Conservation (phyloP, 1,284 basidiomycete species). For the Rhodotorula glutinis region DNA sequence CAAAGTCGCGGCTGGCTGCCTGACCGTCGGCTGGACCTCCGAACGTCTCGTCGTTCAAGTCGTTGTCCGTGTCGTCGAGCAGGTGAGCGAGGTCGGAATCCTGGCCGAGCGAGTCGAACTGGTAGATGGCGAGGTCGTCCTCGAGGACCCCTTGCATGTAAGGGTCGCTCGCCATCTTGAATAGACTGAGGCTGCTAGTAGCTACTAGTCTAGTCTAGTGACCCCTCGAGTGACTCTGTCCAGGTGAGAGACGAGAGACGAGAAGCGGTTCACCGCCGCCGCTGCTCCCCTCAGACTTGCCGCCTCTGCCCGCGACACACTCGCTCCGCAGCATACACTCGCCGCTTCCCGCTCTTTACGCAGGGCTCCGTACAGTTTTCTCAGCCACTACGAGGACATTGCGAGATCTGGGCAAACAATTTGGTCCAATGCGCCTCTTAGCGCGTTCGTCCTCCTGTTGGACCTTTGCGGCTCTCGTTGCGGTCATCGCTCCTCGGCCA, state of each 20-base stretch:
- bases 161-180: conserved; percentile 1
- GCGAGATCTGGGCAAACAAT: no score
- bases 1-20: conserved; percentile 78
- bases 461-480: no score
- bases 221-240: no score
- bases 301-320: no score
- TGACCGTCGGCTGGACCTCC: conserved; percentile 71
- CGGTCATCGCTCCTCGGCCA: not conserved
- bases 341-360: no score
- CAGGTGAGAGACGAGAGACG: no score
- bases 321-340: not conserved
- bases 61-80: conserved; percentile 82
- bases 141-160: conserved; percentile 37
- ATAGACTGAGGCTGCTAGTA: no score
- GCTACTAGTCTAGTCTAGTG: no score
- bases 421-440: not conserved
- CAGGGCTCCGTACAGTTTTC: no score
- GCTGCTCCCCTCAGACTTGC: no score
- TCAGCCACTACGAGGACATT: no score
- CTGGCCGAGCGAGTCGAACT: conserved; percentile 57
- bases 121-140: conserved; percentile 64
- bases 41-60: conserved; percentile 94
- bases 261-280: no score
- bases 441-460: not conserved
- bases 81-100: conserved; percentile 77